phyloP scores from a whole-genome alignment of 352 stramenopile genomes.

The Pythium dissotocum region DNA sequence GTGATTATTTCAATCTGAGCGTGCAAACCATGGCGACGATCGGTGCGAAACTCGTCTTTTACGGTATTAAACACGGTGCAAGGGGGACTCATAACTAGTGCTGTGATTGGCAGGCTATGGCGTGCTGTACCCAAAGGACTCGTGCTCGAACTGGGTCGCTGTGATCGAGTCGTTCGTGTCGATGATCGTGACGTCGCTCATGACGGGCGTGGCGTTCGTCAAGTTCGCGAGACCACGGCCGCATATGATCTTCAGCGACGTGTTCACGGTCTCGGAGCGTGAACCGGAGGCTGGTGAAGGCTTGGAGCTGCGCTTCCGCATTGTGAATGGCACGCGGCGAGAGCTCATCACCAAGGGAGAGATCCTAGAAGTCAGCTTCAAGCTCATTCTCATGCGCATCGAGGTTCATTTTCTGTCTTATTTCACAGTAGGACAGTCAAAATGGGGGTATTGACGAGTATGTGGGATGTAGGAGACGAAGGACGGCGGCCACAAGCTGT shows the following conservation, averaged over 20 bases:
- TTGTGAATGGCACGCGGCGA: conserved; percentile 53
- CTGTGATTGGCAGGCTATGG: conserved; percentile 38
- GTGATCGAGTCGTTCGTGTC: conserved; percentile 54
- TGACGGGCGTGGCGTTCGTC: conserved; percentile 63
- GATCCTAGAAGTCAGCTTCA: conserved; percentile 59
- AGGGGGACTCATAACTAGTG: neutral
- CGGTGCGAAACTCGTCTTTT: conserved; percentile 25
- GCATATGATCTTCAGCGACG: conserved; percentile 53
- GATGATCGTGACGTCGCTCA: conserved; percentile 59
- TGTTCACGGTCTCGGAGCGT: conserved; percentile 44
- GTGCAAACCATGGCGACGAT: conserved; percentile 63
- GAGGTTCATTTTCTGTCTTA: conserved; percentile 34
- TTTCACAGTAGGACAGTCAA: too few relatives aligned
- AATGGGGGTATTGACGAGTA: neutral
- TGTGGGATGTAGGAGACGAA: conserved; percentile 33
- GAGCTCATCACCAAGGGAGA: conserved; percentile 43
- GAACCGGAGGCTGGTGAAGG: conserved; percentile 13
- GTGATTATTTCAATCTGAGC: conserved; percentile 65
- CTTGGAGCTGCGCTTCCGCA: conserved; percentile 57
- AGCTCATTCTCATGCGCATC: conserved; percentile 63
- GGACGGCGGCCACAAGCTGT: conserved; percentile 48
- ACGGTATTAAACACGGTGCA: neutral
- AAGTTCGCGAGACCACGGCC: conserved; percentile 58
- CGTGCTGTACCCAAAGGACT: conserved; percentile 41
- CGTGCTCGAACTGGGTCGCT: conserved; percentile 55